Evolutionary conservation across 1,284 basidiomycete genomes (phyloP).

Genomic region (Pyrrhoderma noxium): DNA sequence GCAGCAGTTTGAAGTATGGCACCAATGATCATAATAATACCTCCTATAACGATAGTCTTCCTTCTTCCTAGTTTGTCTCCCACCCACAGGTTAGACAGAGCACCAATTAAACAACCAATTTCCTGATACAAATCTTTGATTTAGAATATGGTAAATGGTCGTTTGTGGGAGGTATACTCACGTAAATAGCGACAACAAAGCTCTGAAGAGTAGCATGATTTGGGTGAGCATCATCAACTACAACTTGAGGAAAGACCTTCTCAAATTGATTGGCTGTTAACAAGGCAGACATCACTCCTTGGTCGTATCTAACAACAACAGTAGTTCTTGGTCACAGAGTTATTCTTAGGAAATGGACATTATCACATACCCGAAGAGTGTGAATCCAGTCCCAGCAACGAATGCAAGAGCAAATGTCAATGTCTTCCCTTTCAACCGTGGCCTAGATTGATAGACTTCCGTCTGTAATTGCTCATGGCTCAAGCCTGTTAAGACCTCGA

Average conservation of each 20-base stretch:
- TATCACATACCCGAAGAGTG: constrained; percentile 44
- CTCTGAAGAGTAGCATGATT: constrained; percentile 49
- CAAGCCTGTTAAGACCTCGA: constrained; percentile 12
- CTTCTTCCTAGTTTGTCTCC: constrained; percentile 48
- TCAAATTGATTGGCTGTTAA: constrained; percentile 44
- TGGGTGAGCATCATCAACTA: constrained; percentile 28
- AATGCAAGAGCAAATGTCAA: constrained; percentile 42
- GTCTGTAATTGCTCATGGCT: background rate
- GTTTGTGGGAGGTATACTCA: constrained; percentile 26
- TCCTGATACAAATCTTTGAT: constrained; percentile 37
- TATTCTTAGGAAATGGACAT: background rate
- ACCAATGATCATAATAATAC: constrained; percentile 54
- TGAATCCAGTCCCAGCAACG: constrained; percentile 49
- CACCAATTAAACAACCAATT: constrained; percentile 47
- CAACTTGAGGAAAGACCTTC: constrained; percentile 42
- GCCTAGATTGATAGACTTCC: constrained; percentile 20
- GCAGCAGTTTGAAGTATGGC: constrained; percentile 52
- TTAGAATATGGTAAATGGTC: no score
- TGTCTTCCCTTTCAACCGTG: constrained; percentile 33
- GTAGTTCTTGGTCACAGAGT: background rate
- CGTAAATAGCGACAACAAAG: constrained; percentile 48
- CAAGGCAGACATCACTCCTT: constrained; percentile 58
- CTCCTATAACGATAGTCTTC: constrained; percentile 45
- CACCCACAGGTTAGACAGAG: constrained; percentile 46
- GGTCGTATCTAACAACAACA: constrained; percentile 50